phyloP scores from a whole-genome alignment of 768 basidiomycete species.

The Calocera viscosa region DNA sequence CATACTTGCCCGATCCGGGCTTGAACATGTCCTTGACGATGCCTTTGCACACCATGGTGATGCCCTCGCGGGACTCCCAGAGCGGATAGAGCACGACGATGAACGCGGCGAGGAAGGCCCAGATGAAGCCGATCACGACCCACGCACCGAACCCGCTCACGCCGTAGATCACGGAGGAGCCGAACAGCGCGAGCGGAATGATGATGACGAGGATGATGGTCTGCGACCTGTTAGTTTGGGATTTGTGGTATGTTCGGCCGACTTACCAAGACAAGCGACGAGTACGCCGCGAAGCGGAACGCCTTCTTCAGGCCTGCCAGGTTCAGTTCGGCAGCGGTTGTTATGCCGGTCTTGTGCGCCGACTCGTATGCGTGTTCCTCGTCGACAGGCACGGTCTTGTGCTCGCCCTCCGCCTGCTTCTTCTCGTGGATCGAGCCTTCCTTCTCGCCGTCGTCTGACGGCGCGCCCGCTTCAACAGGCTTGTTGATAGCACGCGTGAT shows the following conservation, averaged over 20 bases:
- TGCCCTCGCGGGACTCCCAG: conserved; percentile 63
- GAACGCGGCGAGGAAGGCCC: conserved; percentile 67
- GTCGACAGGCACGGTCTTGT: conserved; percentile 28
- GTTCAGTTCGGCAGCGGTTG: conserved; percentile 46
- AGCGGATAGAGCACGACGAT: conserved; percentile 75
- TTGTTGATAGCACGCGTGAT: conserved; percentile 66
- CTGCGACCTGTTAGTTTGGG: conserved; percentile 17
- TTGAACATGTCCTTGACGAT: conserved; percentile 33
- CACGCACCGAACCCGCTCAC: conserved; percentile 57
- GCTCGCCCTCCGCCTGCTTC: conserved; percentile 17
- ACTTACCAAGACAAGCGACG: conserved; percentile 50
- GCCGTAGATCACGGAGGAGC: conserved; percentile 58
- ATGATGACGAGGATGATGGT: conserved; percentile 45
- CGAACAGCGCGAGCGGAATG: conserved; percentile 79
- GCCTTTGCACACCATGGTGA: conserved; percentile 47
- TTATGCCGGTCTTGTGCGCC: conserved; percentile 16
- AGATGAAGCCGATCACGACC: conserved; percentile 70
- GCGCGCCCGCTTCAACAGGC: conserved; percentile 18
- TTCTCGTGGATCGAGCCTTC: conserved; percentile 13
- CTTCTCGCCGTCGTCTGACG: conserved; percentile 17
- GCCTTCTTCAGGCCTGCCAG: conserved; percentile 54
- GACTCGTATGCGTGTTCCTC: conserved; percentile 22
- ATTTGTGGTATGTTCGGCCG: conserved; percentile 17
- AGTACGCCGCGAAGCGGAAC: conserved; percentile 67
- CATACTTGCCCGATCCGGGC: conserved; percentile 14